These are phyloP conservation scores for Tolypocladium cylindrosporum DNA, from an alignment of 2,329 filamentous ascomycete species.

Conservation along the genomic window DNA sequence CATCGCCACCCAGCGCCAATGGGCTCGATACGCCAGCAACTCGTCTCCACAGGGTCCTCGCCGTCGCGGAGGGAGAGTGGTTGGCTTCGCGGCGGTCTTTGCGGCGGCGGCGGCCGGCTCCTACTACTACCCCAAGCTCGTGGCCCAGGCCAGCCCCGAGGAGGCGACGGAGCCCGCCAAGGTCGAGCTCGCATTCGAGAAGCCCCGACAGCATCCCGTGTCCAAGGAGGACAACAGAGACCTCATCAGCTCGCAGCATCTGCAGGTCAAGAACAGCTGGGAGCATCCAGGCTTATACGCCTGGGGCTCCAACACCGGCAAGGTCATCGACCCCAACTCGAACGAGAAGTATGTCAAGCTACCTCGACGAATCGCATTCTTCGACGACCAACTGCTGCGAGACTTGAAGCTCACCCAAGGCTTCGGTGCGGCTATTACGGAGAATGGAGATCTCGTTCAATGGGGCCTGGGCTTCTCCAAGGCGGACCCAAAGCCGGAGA, in stretches of 20 bases:
- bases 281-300: conserved; percentile 81
- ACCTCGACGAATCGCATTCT: conserved; percentile 68
- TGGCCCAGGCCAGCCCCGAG: conserved; percentile 9
- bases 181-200: conserved; percentile 58
- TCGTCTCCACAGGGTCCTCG: conserved; percentile 8
- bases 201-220: conserved; percentile 42
- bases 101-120: conserved; percentile 27
- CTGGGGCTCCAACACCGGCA: conserved; percentile 82
- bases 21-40: conserved; percentile 18
- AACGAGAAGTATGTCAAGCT: conserved; percentile 69
- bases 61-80: conserved; percentile 15
- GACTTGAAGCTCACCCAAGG: conserved; percentile 77
- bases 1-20: conserved; percentile 15
- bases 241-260: conserved; percentile 72
- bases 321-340: conserved; percentile 77
- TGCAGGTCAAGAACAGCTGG: conserved; percentile 77
- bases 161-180: conserved; percentile 13
- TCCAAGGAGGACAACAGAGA: conserved; percentile 66
- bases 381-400: conserved; percentile 73
- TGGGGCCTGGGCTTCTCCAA: conserved; percentile 76
- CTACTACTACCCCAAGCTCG: conserved; percentile 27
- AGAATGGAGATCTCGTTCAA: conserved; percentile 81
- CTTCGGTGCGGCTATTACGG: conserved; percentile 79
- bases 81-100: conserved; percentile 23
- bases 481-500: conserved; percentile 50